Conservation (phyloP, 768 basidiomycete species). For the Russula emetica region DNA sequence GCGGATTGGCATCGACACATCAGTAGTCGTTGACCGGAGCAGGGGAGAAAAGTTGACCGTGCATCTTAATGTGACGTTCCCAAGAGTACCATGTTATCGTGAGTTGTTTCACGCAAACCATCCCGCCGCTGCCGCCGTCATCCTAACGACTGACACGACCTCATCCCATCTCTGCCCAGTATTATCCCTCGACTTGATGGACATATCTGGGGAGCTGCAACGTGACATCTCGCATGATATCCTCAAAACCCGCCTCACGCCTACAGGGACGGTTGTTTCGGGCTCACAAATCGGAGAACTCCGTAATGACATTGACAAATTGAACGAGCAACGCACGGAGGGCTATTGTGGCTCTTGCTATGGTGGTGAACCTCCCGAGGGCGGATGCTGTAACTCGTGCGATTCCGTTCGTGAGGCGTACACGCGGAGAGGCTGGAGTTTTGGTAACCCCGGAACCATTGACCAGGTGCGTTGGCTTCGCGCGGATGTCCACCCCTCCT, state of each 20-base stretch:
- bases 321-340: slow-evolving; percentile 53
- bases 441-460: slow-evolving; percentile 81
- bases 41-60: slow-evolving; percentile 93
- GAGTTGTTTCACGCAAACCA: slow-evolving; percentile 34
- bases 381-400: slow-evolving; percentile 93
- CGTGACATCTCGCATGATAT: slow-evolving; percentile 88
- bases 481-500: background rate
- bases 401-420: slow-evolving; percentile 92
- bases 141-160: background rate
- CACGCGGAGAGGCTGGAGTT: slow-evolving; percentile 92
- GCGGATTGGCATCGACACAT: slow-evolving; percentile 79
- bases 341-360: slow-evolving; percentile 95
- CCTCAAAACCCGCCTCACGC: slow-evolving; percentile 71
- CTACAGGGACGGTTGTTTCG: slow-evolving; percentile 54
- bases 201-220: slow-evolving; percentile 95
- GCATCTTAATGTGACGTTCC: slow-evolving; percentile 89
- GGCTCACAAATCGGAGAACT: slow-evolving; percentile 57
- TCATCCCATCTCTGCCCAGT: slow-evolving; percentile 46
- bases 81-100: slow-evolving; percentile 96
- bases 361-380: slow-evolving; percentile 69
- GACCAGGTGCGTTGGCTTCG: slow-evolving; percentile 65
- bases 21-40: slow-evolving; percentile 90
- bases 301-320: slow-evolving; percentile 81
- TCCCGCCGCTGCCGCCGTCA: background rate
- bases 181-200: slow-evolving; percentile 94